Base-by-base conservation (phyloP, 495 filamentous ascomycete species). In the Xylaria bambusicola region DNA sequence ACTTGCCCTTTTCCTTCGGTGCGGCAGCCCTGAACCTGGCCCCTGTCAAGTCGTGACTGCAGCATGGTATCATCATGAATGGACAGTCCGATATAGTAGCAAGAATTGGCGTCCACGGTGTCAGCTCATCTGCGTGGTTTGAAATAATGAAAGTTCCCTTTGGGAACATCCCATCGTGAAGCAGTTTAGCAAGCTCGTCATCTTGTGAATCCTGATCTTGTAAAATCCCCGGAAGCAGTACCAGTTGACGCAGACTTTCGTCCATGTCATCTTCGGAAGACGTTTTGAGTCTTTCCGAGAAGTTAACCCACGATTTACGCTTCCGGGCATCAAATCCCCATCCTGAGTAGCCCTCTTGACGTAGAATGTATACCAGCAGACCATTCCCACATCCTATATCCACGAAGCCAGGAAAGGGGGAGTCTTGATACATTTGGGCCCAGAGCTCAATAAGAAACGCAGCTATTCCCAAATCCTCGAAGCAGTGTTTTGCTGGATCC, bases 321-420 rank as follows among this genome's bases (percentile, higher is more conserved):
- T 72, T 72, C 23, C 91, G 78, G 9, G 92, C 94, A 73, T 98
- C 94, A 67, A 97, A 96, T 1, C 94, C 95, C 82, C 87, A 93
- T 26, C 94, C 94, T 5, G 63, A 53, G 72, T 90, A 98, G 5
- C 93, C 93, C 76, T 98, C 92, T 64, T 81, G 77, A 9, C 87
- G 75, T 5, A 98, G 83, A 33, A 98, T 82, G 64, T 93, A 84
- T 10, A 96, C 89, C n/a, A 98, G 82, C 1, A 98, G 81, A 13
- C 94, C 94, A 68, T 97, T 98, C 5, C 94, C 94, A 66, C 94
- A 98, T 15, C 92, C 94, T 46, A 98, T 88, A 67, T 98, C 95
- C 9, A 97, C 90, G 66, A 98, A 98, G 5, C 93, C 92, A 1
- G 91, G 90, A 65, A 96, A 97, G 5, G 66, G 63, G 17, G 57